Conservation (phyloP, 2,329 filamentous ascomycete genomes). For the Rhexocercosporidium sp. region DNA sequence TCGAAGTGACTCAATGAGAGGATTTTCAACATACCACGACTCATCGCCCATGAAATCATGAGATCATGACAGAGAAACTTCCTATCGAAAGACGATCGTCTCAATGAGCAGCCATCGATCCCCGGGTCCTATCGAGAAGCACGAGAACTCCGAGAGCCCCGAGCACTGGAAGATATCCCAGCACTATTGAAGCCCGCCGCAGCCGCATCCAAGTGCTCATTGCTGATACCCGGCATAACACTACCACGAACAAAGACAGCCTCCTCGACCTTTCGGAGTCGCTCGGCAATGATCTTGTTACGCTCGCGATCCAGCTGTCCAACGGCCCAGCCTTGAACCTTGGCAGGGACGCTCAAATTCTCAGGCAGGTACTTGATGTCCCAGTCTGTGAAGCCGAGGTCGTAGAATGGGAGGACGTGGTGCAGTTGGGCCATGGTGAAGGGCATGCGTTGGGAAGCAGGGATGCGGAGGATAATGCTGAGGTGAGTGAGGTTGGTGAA, state of each 20-base stretch:
- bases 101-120: background rate
- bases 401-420: conserved; percentile 37
- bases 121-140: background rate
- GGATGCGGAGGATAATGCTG: conserved; percentile 9
- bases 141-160: background rate
- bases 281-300: conserved; percentile 13
- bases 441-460: conserved; percentile 12
- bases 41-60: background rate
- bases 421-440: conserved; percentile 25
- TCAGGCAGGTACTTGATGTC: conserved; percentile 27
- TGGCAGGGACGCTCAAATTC: conserved; percentile 20
- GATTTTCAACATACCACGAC: background rate
- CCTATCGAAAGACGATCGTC: background rate
- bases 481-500: conserved; percentile 5
- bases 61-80: no score
- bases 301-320: conserved; percentile 15
- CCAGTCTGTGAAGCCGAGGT: conserved; percentile 34
- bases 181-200: background rate
- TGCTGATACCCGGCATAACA: conserved; percentile 13
- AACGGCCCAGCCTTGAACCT: conserved; percentile 15
- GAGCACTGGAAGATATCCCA: background rate
- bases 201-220: background rate
- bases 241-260: conserved; percentile 12
- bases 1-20: no score
- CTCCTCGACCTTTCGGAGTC: conserved; percentile 13